phyloP scores from a whole-genome alignment of 2,329 filamentous ascomycete species.

The Colletotrichum eleusines region DNA sequence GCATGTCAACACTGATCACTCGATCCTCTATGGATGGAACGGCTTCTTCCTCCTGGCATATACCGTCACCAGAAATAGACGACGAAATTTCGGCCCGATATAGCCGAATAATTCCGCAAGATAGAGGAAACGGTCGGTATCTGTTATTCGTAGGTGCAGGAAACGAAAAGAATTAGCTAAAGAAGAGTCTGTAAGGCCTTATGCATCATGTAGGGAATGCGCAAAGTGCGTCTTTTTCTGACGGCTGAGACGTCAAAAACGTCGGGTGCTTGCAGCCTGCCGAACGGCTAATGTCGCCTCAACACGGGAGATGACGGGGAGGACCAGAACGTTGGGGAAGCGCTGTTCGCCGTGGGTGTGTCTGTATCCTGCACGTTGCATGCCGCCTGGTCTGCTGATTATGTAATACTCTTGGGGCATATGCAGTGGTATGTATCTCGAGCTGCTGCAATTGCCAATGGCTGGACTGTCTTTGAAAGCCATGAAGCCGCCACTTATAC shows the following conservation, averaged over 20 bases:
- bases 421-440: too few species aligned
- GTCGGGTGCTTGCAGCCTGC: background rate
- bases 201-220: too few species aligned
- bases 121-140: background rate
- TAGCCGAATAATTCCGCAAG: background rate
- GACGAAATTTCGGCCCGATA: background rate
- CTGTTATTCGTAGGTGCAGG: background rate
- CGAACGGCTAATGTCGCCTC: constrained; percentile 41
- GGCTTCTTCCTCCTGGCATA: background rate
- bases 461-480: background rate
- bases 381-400: background rate
- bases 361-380: background rate
- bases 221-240: background rate
- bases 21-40: background rate
- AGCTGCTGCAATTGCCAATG: too few species aligned
- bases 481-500: background rate
- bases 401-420: background rate
- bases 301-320: constrained; percentile 41
- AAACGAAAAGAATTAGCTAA: background rate
- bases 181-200: background rate
- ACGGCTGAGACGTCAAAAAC: background rate
- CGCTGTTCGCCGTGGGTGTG: background rate
- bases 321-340: constrained; percentile 22
- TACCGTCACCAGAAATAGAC: background rate
- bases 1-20: background rate